Evolutionary conservation across 352 stramenopile species (phyloP), one percentile per base, ranked within the genome.

Genomic region (Thalassiosira ordinaria): DNA sequence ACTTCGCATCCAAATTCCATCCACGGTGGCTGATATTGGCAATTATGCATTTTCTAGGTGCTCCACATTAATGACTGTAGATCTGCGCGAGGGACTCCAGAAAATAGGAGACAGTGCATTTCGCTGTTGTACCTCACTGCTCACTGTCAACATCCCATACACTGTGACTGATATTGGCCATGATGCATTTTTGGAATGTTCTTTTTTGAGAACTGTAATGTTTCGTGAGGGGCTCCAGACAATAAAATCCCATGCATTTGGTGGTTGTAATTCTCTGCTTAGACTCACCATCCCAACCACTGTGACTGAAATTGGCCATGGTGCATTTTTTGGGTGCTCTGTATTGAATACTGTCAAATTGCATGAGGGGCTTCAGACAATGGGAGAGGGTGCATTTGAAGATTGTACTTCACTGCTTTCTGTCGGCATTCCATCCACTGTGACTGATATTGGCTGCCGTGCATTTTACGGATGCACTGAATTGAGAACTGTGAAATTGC

Each of bases 281-380:
- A 9, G 5, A 13, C 49, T 64, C 16, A 35, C 14, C 14, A 64
- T 74, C 18, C 64, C 64, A 16, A 64, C 49, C 9, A 63, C 64
- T 13, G 27, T 74, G 47, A 64, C 6, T 20, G n/a, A 14, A 7
- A 74, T 74, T 20, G 44, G 26, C 51, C 1, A 1, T 0, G 0
- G 24, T n/a, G n/a, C 64, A 53, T 74, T 74, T 18, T 9, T 0
- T 1, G 0, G 16, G 22, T 74, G 64, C 27, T n/a, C 13, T 22
- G 0, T 22, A 8, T 39, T 71, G 13, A 20, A 31, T 0, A 11
- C 37, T 7, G 62, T 62, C 8, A 2, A 53, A 20, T 41, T 71
- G n/a, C 7, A 22, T 37, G 24, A 62, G 44, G 62, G 62, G 7
- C 24, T 60, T 7, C 0, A 41, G 14, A 6, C 37, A 22, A 60